Evolutionary conservation across 129 eudicot genomes (phyloP).

Genomic region (Flaveria trinervia): DNA sequence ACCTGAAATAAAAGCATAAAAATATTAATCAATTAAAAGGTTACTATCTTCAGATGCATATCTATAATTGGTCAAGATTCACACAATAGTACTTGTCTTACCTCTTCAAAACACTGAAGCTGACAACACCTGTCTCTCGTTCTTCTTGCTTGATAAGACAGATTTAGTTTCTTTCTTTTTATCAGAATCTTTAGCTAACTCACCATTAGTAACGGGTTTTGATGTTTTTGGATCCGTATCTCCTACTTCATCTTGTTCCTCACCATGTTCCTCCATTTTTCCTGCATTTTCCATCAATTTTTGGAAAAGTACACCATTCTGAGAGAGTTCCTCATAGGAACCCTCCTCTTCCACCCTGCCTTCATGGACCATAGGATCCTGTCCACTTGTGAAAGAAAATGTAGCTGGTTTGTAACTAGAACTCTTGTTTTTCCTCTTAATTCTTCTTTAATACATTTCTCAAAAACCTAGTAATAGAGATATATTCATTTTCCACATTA

Average conservation of each 20-base stretch:
- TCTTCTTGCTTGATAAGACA: slow-evolving; percentile 92
- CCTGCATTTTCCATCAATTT: slow-evolving; percentile 97
- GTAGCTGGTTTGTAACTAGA: slow-evolving; percentile 90
- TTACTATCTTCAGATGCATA: neutral
- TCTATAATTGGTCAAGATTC: neutral
- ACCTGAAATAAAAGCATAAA: slow-evolving; percentile 46
- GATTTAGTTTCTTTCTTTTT: slow-evolving; percentile 65
- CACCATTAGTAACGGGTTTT: slow-evolving; percentile 50
- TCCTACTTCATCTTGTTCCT: slow-evolving; percentile 50
- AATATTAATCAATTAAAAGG: neutral
- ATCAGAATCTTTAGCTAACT: slow-evolving; percentile 45
- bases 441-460: slow-evolving; percentile 80
- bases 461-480: slow-evolving; percentile 65
- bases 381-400: slow-evolving; percentile 96
- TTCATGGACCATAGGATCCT: slow-evolving; percentile 80
- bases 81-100: slow-evolving; percentile 17
- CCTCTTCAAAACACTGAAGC: slow-evolving; percentile 78
- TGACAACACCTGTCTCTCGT: slow-evolving; percentile 88
- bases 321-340: slow-evolving; percentile 81
- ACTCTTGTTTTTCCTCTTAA: slow-evolving; percentile 84
- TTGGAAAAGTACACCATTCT: slow-evolving; percentile 68
- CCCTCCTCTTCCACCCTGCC: slow-evolving; percentile 94
- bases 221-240: slow-evolving; percentile 35
- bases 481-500: neutral
- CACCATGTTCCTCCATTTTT: slow-evolving; percentile 82